Evolutionary conservation across 2,329 filamentous ascomycete species (phyloP).

Genomic region (Sporothrix euskadiensis): DNA sequence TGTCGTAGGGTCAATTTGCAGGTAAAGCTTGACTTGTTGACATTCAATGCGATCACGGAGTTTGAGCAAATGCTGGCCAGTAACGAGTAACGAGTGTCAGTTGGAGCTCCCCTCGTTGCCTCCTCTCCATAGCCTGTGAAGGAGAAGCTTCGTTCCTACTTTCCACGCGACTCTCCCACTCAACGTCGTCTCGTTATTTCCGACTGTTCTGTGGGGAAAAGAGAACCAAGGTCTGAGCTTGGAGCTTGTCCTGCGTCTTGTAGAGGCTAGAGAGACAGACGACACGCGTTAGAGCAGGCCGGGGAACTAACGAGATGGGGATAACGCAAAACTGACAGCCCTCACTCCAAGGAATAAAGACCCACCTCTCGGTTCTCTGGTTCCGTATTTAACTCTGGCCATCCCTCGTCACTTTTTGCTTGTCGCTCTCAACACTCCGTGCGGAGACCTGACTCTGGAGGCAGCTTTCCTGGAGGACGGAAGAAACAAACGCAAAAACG

Average conservation of each 20-base stretch:
- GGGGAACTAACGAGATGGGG: neutral
- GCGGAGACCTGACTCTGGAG: neutral
- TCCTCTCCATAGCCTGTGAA: no score
- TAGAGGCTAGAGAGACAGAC: neutral
- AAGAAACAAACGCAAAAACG: neutral
- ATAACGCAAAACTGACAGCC: neutral
- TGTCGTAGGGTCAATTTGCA: no score
- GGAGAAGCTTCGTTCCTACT: no score
- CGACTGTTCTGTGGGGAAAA: neutral
- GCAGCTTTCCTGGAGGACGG: constrained; percentile 7
- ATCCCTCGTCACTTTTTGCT: neutral
- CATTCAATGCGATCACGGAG: no score
- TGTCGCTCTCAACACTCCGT: constrained; percentile 13
- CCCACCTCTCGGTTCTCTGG: constrained; percentile 12
- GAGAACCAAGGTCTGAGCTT: neutral
- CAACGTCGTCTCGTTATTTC: constrained; percentile 2
- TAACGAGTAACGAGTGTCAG: no score
- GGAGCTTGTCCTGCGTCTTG: neutral
- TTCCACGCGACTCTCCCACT: no score
- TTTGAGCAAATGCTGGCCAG: no score
- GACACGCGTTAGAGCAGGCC: neutral
- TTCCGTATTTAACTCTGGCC: constrained; percentile 3
- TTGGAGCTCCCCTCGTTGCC: no score
- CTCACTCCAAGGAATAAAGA: neutral
- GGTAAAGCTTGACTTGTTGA: no score